These are phyloP conservation scores for Aschersonia sp. DNA, from an alignment of 2,329 filamentous ascomycete genomes.

Conservation along the genomic window DNA sequence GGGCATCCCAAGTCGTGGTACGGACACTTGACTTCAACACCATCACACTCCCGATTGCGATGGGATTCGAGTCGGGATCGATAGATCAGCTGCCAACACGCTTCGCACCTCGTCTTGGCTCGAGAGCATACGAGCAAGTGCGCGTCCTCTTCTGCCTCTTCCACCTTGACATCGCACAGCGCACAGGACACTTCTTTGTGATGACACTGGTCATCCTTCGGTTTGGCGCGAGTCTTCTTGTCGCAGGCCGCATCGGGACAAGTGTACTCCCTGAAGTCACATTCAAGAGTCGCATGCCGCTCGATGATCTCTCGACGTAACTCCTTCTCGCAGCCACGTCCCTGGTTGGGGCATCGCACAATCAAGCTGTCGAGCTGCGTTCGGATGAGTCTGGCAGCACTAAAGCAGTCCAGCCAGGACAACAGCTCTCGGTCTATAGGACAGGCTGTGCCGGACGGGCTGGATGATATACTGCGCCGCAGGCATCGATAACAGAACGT, in stretches of 20 bases:
- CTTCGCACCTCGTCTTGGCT: constrained; percentile 31
- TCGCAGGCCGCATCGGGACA: constrained; percentile 40
- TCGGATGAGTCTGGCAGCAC: constrained; percentile 31
- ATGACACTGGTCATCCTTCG: constrained; percentile 36
- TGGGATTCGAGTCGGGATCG: constrained; percentile 33
- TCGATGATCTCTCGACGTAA: constrained; percentile 39
- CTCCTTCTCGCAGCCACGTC: constrained; percentile 33
- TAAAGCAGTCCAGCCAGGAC: constrained; percentile 23
- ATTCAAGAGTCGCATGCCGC: constrained; percentile 41
- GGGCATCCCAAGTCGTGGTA: constrained; percentile 23
- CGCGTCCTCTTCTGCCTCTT: constrained; percentile 25
- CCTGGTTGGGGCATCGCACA: constrained; percentile 42
- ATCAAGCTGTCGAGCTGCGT: constrained; percentile 47
- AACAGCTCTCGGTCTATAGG: constrained; percentile 41
- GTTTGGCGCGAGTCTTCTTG: constrained; percentile 34
- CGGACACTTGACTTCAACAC: constrained; percentile 32
- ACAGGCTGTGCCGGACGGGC: constrained; percentile 28
- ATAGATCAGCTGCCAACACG: constrained; percentile 30
- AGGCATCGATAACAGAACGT: constrained; percentile 50
- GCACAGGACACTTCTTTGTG: constrained; percentile 36
- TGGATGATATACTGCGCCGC: constrained; percentile 23
- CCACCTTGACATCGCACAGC: constrained; percentile 36
- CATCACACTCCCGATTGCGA: constrained; percentile 32
- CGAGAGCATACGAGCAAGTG: constrained; percentile 28
- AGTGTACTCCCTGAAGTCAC: constrained; percentile 37